A percentile compares a stretch with the other conserved stretches of the same genome.
phyloP scores from a whole-genome alignment of 2,329 filamentous ascomycete genomes.

The Cryoendolithus antarcticus region DNA sequence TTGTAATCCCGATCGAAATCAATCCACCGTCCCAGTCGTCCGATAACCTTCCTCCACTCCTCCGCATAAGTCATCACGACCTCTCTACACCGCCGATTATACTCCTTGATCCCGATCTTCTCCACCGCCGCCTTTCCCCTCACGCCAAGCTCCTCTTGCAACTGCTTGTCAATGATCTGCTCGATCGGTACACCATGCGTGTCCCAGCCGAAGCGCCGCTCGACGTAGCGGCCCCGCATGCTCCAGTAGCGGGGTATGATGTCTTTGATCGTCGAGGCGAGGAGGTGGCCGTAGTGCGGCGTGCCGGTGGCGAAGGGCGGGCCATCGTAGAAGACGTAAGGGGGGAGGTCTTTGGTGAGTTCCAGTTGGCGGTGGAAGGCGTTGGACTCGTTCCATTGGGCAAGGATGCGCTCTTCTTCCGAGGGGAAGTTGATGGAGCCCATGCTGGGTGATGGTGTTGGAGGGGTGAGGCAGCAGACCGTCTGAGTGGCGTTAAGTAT shows the following conservation, averaged over 20 bases:
- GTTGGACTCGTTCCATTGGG: conserved; percentile 80
- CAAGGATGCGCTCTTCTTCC: conserved; percentile 75
- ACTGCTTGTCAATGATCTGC: conserved; percentile 92
- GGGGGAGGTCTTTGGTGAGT: conserved; percentile 67
- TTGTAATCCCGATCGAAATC: conserved; percentile 98
- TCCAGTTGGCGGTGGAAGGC: conserved; percentile 83
- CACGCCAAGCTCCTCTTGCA: conserved; percentile 52
- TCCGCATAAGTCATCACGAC: conserved; percentile 85
- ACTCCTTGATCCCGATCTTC: conserved; percentile 73
- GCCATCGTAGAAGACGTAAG: conserved; percentile 87
- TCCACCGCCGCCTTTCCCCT: conserved; percentile 77
- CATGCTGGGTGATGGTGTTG: conserved; percentile 10
- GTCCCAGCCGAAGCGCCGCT: conserved; percentile 90
- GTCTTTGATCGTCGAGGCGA: conserved; percentile 92
- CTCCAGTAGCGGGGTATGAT: conserved; percentile 95
- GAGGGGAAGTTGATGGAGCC: conserved; percentile 66
- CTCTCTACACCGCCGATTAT: conserved; percentile 81
- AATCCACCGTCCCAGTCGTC: conserved; percentile 85
- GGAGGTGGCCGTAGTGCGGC: conserved; percentile 62
- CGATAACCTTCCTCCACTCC: conserved; percentile 82
- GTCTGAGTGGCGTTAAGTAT: no score
- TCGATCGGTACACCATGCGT: conserved; percentile 91
- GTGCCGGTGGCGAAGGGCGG: conserved; percentile 44
- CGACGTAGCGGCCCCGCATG: conserved; percentile 90
- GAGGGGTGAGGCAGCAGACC: no score